Base-by-base conservation (phyloP, 768 basidiomycete species). In the Serendipita sp. region DNA sequence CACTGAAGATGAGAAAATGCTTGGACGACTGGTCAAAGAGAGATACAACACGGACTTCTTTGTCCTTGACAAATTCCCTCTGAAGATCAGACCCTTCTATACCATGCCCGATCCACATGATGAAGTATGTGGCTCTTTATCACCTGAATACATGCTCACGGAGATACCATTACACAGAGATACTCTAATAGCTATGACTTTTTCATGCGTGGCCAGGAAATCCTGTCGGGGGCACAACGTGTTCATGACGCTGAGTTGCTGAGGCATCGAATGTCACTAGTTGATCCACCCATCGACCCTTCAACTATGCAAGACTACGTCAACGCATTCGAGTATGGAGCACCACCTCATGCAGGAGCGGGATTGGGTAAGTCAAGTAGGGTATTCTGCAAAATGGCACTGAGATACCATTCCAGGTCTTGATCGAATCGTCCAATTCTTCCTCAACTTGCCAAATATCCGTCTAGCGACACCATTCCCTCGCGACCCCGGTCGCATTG, bases 121-220 rank as follows among this genome's bases (percentile, higher is more conserved):
- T 74, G 85, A 89, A 4, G 91, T 92, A 69, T 69, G 15, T 50
- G n/a, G 6, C 6, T 18, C 48, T 31, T 16, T 18, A 5, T 5
- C 16, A 5, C 29, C 29, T 50, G 6, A 5, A 18, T n/a, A 18
- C 18, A 31, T 5, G 5, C 48, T 50, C 48, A 50, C 16, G 2
- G 8, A 31, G 6, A 16, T 8, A 63, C 68, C 66, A 23, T 66
- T 34, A 63, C 8, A 23, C 70, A 94, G 87, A 84, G 83, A 5
- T 78, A 96, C 44, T 97, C 96, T 62, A 98, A 98, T 75, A 98
- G 96, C 27, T 99, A 98, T 74, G 96, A 99, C 76, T 98, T 99
- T 77, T 98, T 99, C 82, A 97, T 99, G 95, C 84, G 96, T 36
- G 96, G 96, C 10, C 93, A 99, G 75, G 96, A 99, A 74, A 98